Percentiles rank a stretch among this genome's conserved stretches.
phyloP scores from a whole-genome alignment of 2,329 filamentous ascomycete genomes.

The Penicillium sp. region DNA sequence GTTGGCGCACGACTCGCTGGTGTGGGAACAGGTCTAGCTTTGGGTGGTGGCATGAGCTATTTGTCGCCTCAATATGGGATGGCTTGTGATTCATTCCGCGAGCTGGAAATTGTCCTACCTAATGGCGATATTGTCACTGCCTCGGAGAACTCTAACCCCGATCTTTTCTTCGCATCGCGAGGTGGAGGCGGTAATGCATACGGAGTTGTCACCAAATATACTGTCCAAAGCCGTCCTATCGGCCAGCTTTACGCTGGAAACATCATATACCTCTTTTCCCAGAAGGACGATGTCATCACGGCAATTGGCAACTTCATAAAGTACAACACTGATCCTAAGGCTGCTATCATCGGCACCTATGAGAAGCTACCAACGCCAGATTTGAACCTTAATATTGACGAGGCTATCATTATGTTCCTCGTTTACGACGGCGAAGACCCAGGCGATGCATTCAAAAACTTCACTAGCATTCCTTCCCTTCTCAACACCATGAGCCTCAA shows the following conservation, averaged over 20 bases:
- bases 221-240: slow-evolving; percentile 32
- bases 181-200: slow-evolving; percentile 34
- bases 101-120: slow-evolving; percentile 26
- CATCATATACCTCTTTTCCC: slow-evolving; percentile 31
- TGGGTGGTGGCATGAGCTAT: slow-evolving; percentile 33
- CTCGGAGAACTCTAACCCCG: slow-evolving; percentile 13
- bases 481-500: slow-evolving; percentile 33
- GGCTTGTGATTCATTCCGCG: slow-evolving; percentile 32
- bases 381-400: slow-evolving; percentile 35
- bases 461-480: slow-evolving; percentile 36
- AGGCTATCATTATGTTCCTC: slow-evolving; percentile 40
- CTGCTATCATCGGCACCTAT: slow-evolving; percentile 39
- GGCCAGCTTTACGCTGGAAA: slow-evolving; percentile 34
- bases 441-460: slow-evolving; percentile 36
- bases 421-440: slow-evolving; percentile 41
- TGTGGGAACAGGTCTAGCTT: slow-evolving; percentile 30
- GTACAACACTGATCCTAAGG: slow-evolving; percentile 41
- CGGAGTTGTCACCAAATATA: slow-evolving; percentile 31
- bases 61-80: slow-evolving; percentile 33
- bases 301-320: slow-evolving; percentile 36
- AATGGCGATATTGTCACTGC: slow-evolving; percentile 22
- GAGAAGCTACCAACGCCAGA: slow-evolving; percentile 35
- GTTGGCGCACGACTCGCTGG: slow-evolving; percentile 30
- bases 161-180: slow-evolving; percentile 28
- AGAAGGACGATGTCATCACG: slow-evolving; percentile 30